Conservation (phyloP, 2,329 filamentous ascomycete genomes). For the Zymoseptoria ardabiliae region DNA sequence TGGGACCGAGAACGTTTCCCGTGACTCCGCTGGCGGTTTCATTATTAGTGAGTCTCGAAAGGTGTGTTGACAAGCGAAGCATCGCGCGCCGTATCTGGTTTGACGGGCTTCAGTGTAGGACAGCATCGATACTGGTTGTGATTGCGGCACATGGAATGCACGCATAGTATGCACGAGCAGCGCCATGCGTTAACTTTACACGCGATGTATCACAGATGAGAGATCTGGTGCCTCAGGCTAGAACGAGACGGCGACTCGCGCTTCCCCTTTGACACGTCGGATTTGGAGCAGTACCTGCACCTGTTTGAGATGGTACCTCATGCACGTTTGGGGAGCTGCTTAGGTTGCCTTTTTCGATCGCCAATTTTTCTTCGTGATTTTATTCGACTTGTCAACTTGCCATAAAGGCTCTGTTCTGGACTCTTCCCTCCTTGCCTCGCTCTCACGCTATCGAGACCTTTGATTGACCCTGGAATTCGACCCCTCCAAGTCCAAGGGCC, state of each 20-base stretch:
- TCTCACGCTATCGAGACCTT: not conserved
- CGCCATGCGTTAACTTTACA: not conserved
- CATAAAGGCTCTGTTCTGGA: not conserved
- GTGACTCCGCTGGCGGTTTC: too few species aligned
- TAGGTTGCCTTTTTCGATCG: not conserved
- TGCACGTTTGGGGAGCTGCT: not conserved
- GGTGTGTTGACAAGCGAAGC: not conserved
- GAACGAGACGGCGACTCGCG: not conserved
- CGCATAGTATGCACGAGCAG: not conserved
- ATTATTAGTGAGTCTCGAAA: not conserved
- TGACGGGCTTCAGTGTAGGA: not conserved
- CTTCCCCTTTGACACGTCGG: not conserved
- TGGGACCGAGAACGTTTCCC: too few species aligned
- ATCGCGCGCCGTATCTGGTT: not conserved
- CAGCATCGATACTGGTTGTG: not conserved
- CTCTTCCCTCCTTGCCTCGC: not conserved
- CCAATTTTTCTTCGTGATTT: not conserved
- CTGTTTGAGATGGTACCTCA: not conserved
- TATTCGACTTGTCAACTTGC: not conserved
- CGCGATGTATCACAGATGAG: not conserved
- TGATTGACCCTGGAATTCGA: slow-evolving; percentile 3
- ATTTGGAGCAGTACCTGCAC: not conserved
- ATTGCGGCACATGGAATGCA: not conserved
- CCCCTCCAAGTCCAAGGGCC: not conserved
- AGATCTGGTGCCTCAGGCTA: not conserved